Conservation (phyloP, 805 yeast species). For the Yamadazyma takamatsuzukensis region DNA sequence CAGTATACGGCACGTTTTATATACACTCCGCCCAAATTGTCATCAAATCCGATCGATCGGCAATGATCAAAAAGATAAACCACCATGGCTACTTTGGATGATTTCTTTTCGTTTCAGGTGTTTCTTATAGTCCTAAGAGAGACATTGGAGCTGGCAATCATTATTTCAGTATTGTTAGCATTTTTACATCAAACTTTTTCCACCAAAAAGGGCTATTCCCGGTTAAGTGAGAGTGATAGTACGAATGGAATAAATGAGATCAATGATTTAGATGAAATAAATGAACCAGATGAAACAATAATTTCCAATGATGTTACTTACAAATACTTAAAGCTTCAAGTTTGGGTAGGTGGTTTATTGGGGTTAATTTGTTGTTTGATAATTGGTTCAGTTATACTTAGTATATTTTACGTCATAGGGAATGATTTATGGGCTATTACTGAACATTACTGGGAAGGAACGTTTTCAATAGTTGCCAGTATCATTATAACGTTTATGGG, state of each 20-base stretch:
- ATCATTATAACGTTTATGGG: slow-evolving; percentile 46
- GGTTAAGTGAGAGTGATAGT: not conserved
- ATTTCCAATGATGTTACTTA: slow-evolving; percentile 4
- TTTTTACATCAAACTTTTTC: slow-evolving; percentile 57
- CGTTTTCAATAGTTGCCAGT: slow-evolving; percentile 42
- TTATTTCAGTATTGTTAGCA: slow-evolving; percentile 68
- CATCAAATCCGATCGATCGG: no score
- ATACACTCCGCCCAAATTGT: no score
- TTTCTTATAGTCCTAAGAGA: slow-evolving; percentile 73
- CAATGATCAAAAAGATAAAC: slow-evolving; percentile 10
- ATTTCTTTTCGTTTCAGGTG: slow-evolving; percentile 66
- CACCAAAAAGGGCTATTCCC: slow-evolving; percentile 1
- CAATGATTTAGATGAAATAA: not conserved
- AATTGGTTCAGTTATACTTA: slow-evolving; percentile 37
- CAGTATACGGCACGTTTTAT: no score
- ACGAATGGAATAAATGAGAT: slow-evolving; percentile 1
- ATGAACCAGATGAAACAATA: slow-evolving; percentile 1
- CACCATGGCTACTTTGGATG: slow-evolving; percentile 15
- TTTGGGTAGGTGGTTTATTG: slow-evolving; percentile 42
- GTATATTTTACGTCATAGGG: slow-evolving; percentile 39
- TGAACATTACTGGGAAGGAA: slow-evolving; percentile 49
- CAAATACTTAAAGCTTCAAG: slow-evolving; percentile 31
- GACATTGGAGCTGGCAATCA: slow-evolving; percentile 72
- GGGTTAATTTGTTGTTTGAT: slow-evolving; percentile 38
- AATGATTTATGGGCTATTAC: slow-evolving; percentile 43